phyloP scores from a whole-genome alignment of 2,329 filamentous ascomycete species.

The Nemania sp. region DNA sequence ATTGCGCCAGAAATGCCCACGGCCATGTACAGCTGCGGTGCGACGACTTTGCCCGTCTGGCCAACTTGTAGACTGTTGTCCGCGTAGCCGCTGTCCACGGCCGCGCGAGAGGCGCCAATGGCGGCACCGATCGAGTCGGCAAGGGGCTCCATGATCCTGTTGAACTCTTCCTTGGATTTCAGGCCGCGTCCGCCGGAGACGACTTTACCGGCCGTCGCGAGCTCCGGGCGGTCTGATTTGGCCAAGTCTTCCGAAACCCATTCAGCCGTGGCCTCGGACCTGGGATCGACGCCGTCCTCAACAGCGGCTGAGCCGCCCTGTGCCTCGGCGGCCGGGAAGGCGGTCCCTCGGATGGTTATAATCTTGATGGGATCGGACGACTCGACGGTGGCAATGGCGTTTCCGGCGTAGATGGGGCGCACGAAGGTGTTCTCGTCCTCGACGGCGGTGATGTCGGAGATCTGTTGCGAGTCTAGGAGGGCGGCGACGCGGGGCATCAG shows the following conservation, averaged over 20 bases:
- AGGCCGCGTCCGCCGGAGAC: slow-evolving; percentile 93
- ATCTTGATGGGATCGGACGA: slow-evolving; percentile 85
- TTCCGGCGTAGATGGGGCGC: slow-evolving; percentile 95
- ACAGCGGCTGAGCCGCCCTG: slow-evolving; percentile 76
- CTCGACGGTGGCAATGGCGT: slow-evolving; percentile 94
- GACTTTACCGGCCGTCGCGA: slow-evolving; percentile 85
- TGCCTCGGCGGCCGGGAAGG: slow-evolving; percentile 76
- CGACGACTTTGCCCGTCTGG: slow-evolving; percentile 98
- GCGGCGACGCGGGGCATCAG: slow-evolving; percentile 90
- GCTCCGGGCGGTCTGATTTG: slow-evolving; percentile 91
- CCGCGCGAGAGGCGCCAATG: slow-evolving; percentile 90
- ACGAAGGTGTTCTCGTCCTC: slow-evolving; percentile 93
- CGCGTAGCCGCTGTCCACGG: slow-evolving; percentile 95
- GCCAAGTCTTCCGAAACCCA: slow-evolving; percentile 94
- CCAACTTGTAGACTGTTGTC: slow-evolving; percentile 98
- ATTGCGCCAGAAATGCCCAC: slow-evolving; percentile 97
- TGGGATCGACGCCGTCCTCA: slow-evolving; percentile 83
- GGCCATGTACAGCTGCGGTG: slow-evolving; percentile 91
- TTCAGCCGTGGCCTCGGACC: slow-evolving; percentile 72
- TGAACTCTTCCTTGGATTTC: slow-evolving; percentile 98
- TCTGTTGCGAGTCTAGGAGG: slow-evolving; percentile 86
- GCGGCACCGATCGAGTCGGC: slow-evolving; percentile 94
- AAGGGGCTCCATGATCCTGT: slow-evolving; percentile 86
- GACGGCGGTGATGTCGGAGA: slow-evolving; percentile 88
- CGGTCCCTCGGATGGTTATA: slow-evolving; percentile 89